Evolutionary conservation across 371 early-diverging fungal species (phyloP).

Genomic region (Mycotypha africana): DNA sequence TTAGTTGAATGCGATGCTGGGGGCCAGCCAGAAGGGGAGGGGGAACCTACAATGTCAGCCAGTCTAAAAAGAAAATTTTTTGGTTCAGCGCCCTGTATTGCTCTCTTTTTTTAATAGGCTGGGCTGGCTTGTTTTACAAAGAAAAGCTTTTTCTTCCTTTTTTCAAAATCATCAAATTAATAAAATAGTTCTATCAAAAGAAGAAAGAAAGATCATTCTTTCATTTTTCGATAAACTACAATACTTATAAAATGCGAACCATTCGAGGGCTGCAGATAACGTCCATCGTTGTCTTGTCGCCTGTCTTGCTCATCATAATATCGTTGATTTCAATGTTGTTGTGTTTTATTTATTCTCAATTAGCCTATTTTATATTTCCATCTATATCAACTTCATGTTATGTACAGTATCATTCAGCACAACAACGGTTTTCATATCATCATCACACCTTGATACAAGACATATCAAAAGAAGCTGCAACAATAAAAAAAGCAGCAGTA

Average conservation of each 20-base stretch:
- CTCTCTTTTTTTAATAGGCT: too few species aligned
- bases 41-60: too few species aligned
- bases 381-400: constrained; percentile 14
- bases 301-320: constrained; percentile 13
- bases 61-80: too few species aligned
- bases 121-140: not conserved
- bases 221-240: too few species aligned
- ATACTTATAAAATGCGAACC: constrained; percentile 16
- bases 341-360: constrained; percentile 6
- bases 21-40: too few species aligned
- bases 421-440: too few species aligned
- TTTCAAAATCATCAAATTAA: too few species aligned
- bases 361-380: constrained; percentile 1
- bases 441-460: constrained; percentile 7
- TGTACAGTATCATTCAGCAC: too few species aligned
- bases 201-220: not conserved
- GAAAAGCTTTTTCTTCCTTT: too few species aligned
- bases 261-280: constrained; percentile 19
- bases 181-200: too few species aligned
- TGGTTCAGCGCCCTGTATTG: too few species aligned
- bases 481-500: not conserved
- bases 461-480: constrained; percentile 10
- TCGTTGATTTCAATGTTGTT: constrained; percentile 12
- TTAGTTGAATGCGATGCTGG: too few species aligned
- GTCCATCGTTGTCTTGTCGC: constrained; percentile 17